Percentiles rank a stretch among this genome's conserved stretches.
These are phyloP conservation scores for Chaetomium tenue DNA, from an alignment of 495 filamentous ascomycete genomes.

Conservation along the genomic window DNA sequence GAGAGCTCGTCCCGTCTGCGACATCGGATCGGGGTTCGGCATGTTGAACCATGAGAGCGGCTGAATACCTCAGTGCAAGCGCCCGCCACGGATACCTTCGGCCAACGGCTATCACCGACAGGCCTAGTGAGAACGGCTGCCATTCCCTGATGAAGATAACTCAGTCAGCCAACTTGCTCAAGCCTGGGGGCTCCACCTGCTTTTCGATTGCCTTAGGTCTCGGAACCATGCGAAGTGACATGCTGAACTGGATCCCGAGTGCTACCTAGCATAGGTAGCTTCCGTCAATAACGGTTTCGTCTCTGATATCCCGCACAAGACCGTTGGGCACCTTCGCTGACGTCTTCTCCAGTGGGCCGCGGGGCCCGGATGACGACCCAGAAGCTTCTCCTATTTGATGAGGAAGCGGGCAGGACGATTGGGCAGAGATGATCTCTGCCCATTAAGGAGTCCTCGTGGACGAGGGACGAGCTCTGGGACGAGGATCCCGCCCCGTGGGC, in stretches of 20 bases:
- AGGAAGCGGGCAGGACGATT: not conserved
- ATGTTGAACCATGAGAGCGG: not conserved
- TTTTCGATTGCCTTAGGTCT: too few species aligned
- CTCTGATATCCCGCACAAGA: not conserved
- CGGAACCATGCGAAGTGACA: too few species aligned
- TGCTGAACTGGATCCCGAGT: too few species aligned
- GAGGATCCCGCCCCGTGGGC: not conserved
- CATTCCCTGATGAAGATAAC: too few species aligned
- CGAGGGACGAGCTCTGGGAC: not conserved
- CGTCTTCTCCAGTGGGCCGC: conserved; percentile 9
- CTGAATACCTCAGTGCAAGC: not conserved
- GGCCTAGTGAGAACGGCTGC: too few species aligned
- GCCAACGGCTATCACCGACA: not conserved
- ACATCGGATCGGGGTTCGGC: conserved; percentile 17
- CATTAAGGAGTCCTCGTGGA: not conserved
- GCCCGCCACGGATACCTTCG: not conserved
- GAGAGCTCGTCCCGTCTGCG: not conserved
- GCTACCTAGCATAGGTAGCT: too few species aligned
- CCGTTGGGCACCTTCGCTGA: conserved; percentile 8
- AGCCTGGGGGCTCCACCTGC: too few species aligned
- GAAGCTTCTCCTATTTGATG: conserved; percentile 8
- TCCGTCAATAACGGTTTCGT: too few species aligned
- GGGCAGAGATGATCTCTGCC: conserved; percentile 2
- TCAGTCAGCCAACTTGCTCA: too few species aligned
- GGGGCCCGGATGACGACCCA: not conserved